Conservation (phyloP, 208 protist genomes). For the Acanthamoeba triangularis region DNA sequence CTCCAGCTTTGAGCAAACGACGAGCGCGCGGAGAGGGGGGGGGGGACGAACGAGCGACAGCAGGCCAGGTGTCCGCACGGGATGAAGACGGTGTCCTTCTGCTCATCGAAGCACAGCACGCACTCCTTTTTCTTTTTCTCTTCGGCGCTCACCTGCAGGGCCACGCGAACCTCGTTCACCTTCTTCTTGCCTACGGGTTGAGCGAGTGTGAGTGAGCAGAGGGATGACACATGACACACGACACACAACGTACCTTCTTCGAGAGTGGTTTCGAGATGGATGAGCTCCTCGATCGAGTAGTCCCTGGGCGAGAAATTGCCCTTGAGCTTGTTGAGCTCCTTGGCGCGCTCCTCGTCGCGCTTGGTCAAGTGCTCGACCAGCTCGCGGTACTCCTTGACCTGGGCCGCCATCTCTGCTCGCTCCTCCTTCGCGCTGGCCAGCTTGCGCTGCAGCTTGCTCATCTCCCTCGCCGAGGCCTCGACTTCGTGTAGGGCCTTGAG, state of each 20-base stretch:
- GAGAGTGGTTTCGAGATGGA: background rate
- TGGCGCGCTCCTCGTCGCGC: background rate
- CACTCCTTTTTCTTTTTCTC: conserved; percentile 56
- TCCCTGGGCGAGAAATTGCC: background rate
- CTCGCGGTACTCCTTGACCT: background rate
- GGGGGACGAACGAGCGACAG: background rate
- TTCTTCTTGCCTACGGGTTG: background rate
- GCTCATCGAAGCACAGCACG: conserved; percentile 39
- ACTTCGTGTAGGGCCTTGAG: background rate
- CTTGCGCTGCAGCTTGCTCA: conserved; percentile 24
- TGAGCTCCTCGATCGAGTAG: conserved; percentile 24
- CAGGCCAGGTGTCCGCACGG: conserved; percentile 35
- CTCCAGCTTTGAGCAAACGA: background rate
- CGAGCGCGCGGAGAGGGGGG: too few species aligned
- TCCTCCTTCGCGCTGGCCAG: background rate
- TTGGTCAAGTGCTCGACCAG: background rate
- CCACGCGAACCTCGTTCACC: background rate
- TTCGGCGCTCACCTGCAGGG: background rate
- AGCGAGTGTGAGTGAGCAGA: too few species aligned
- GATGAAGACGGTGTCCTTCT: conserved; percentile 29
- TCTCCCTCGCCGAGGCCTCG: background rate
- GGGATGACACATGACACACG: too few species aligned
- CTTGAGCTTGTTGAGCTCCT: conserved; percentile 13
- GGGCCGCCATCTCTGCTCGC: background rate
- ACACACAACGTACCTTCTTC: background rate